A percentile compares a stretch with the other conserved stretches of the same genome.
Evolutionary conservation across 2,329 filamentous ascomycete genomes (phyloP).

Genomic region (Camillea tinctor): DNA sequence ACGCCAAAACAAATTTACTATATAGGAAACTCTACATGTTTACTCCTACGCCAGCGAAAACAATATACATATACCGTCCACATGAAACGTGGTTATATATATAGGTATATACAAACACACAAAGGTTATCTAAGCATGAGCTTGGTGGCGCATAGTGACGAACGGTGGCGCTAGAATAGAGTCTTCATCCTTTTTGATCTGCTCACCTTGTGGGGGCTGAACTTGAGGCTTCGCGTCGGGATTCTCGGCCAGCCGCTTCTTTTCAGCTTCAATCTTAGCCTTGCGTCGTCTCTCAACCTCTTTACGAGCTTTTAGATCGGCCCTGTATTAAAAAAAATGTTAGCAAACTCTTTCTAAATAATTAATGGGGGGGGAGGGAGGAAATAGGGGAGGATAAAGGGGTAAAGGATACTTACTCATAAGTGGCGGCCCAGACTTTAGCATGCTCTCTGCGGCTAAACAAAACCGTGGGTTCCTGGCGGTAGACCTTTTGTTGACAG

Average conservation of each 20-base stretch:
- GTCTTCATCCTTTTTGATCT: not conserved
- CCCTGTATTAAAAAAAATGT: not conserved
- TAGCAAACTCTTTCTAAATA: not conserved
- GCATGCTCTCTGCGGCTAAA: not conserved
- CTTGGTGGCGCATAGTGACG: conserved; percentile 2
- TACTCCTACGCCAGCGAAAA: not conserved
- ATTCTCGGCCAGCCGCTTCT: not conserved
- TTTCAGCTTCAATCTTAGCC: not conserved
- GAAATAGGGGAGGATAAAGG: not conserved
- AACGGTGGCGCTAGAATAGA: not conserved
- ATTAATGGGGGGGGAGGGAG: not conserved
- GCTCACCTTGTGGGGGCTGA: not conserved
- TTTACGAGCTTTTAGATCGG: not conserved
- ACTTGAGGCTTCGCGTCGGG: not conserved
- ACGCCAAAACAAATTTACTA: too few relatives aligned
- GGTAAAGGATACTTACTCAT: not conserved
- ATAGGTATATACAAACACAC: too few relatives aligned
- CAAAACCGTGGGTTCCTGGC: not conserved
- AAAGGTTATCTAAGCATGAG: not conserved
- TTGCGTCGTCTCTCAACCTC: not conserved
- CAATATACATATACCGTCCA: not conserved
- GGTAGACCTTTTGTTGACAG: conserved; percentile 14
- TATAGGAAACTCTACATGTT: too few relatives aligned
- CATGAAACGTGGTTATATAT: not conserved
- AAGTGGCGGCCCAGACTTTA: not conserved